Conservation (phyloP, 305 asterid genomes). For the Fraxinus ornus region DNA sequence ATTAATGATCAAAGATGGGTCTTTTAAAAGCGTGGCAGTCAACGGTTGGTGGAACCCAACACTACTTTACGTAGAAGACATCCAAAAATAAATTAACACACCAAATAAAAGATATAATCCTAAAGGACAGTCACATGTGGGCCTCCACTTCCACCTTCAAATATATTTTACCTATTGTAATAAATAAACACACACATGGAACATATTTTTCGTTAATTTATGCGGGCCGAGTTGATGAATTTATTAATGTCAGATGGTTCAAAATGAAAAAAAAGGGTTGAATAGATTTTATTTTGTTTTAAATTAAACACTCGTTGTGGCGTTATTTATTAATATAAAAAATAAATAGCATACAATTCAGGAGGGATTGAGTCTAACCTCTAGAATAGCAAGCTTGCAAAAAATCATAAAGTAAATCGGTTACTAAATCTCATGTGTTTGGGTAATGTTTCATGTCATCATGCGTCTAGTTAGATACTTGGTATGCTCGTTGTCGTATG, state of each 20-base stretch:
- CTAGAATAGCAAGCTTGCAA: not conserved
- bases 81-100: constrained; percentile 1
- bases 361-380: not conserved
- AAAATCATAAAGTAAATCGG: too few species aligned
- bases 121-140: not conserved
- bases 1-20: not conserved
- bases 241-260: not conserved
- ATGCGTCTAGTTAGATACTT: not conserved
- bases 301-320: not conserved
- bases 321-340: too few species aligned
- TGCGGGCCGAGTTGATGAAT: not conserved
- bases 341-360: not conserved
- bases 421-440: not conserved
- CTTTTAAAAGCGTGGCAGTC: constrained; percentile 1
- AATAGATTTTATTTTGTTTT: not conserved
- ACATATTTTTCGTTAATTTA: not conserved
- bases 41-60: not conserved
- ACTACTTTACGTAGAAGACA: constrained; percentile 27
- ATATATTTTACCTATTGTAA: not conserved
- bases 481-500: not conserved
- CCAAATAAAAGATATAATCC: not conserved
- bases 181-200: not conserved
- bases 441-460: not conserved
- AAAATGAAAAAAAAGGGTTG: not conserved
- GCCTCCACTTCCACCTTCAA: constrained; percentile 1